Base-by-base conservation (phyloP, 2,329 filamentous ascomycete genomes). In the Leptographium flavum region DNA sequence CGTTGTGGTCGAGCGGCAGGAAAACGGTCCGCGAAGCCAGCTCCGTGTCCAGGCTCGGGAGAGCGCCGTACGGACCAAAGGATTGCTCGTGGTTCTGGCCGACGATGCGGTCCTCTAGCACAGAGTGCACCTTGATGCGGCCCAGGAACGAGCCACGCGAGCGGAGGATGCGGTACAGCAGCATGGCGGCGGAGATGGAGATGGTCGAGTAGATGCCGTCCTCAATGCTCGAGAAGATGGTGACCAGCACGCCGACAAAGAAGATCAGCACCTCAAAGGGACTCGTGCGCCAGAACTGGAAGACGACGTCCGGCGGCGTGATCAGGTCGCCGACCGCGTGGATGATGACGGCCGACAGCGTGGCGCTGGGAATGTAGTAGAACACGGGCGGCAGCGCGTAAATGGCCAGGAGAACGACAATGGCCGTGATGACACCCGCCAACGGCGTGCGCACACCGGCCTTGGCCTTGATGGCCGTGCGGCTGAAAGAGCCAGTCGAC, bases 251-350 rank as follows among this genome's bases (percentile, higher is more conserved):
- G 62, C 92, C 92, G 13, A 85, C 75, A 55, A 96, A 90, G 71
- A 95, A 98, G 58, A 96, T 87, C 41, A 92, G 55, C 0, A 93
- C 84, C 59, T 98, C 92, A 2, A 95, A 59, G 0, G 92, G 92
- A 0, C 87, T 92, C 6, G 94, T 85, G 36, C 80, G 76, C 90
- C 90, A 98, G 66, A 96, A 98, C 56, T 92, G 83, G 62, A 94
- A 94, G 13, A 96, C 74, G 0, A 83, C 88, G 59, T 94, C 87
- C 5, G 90, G 90, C 0, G 87, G 80, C 0, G 88, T 94, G 59
- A 96, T 85, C 45, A 98, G 64, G 55, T 88, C 83, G 52, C 77
- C 79, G 1, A 92, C 84, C 3, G 84, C 85, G 59, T 92, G 85
- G 50, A 92, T 87, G 54, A 92, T 90, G 53, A 92, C 74, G 22